Percentiles rank a stretch among this genome's conserved stretches.
phyloP scores from a whole-genome alignment of 192 early-diverging fungal species.

The Podila minutissima region DNA sequence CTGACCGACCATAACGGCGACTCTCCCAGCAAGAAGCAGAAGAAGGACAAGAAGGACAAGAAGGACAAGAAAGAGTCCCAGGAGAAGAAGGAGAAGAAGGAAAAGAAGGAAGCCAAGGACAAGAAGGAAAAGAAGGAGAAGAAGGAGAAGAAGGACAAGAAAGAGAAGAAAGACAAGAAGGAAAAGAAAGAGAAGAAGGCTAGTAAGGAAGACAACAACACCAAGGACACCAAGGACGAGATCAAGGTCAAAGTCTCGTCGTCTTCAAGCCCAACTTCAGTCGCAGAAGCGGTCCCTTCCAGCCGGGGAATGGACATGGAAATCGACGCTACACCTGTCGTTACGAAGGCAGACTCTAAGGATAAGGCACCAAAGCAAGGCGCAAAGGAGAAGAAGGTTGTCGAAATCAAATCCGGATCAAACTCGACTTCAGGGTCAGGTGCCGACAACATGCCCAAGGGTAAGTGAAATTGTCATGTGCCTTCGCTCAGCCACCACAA shows the following conservation, averaged over 20 bases:
- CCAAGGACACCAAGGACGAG: slow-evolving; percentile 2
- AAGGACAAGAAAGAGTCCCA: slow-evolving; percentile 9
- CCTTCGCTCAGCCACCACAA: background rate
- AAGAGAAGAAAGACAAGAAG: background rate
- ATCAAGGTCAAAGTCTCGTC: slow-evolving; percentile 5
- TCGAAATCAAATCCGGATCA: background rate
- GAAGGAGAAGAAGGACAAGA: background rate
- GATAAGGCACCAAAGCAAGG: background rate
- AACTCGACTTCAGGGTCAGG: background rate
- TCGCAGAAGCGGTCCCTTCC: too few species aligned
- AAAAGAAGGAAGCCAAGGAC: background rate
- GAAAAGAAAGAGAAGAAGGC: slow-evolving; percentile 4
- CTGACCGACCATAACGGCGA: background rate
- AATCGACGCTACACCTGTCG: background rate
- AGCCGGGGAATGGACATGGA: background rate
- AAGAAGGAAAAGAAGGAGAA: slow-evolving; percentile 12
- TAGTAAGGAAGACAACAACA: background rate
- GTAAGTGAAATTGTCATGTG: too few species aligned
- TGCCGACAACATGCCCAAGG: background rate
- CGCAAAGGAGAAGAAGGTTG: background rate
- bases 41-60: slow-evolving; percentile 14
- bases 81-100: slow-evolving; percentile 21
- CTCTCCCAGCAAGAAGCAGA: slow-evolving; percentile 7
- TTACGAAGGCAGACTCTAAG: background rate
- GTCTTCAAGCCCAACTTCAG: too few species aligned